These are phyloP conservation scores for Apiospora pterosperma DNA, from an alignment of 2,329 filamentous ascomycete genomes.

Conservation along the genomic window DNA sequence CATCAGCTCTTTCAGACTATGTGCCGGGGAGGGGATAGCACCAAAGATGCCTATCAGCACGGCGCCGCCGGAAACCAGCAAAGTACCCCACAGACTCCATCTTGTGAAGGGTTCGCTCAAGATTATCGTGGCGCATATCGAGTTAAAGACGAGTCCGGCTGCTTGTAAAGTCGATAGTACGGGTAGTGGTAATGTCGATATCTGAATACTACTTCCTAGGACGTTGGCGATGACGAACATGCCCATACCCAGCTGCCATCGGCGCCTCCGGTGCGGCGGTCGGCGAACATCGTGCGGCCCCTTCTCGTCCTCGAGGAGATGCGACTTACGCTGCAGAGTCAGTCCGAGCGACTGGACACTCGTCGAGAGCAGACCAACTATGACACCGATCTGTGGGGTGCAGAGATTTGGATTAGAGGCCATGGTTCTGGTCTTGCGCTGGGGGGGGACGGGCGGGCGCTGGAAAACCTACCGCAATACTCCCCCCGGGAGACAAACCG, in stretches of 20 bases:
- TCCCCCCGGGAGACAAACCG: constrained; percentile 74
- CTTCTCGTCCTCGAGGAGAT: constrained; percentile 96
- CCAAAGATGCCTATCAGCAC: constrained; percentile 91
- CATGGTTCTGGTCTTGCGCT: not conserved
- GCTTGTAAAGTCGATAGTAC: constrained; percentile 94
- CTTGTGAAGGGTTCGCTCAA: constrained; percentile 90
- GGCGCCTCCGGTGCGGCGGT: constrained; percentile 82
- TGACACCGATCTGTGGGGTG: constrained; percentile 70
- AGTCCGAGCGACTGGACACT: constrained; percentile 93
- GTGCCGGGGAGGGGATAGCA: constrained; percentile 87
- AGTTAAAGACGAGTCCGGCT: constrained; percentile 96
- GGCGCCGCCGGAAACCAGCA: constrained; percentile 85
- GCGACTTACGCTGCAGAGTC: constrained; percentile 95
- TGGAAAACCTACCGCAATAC: constrained; percentile 62
- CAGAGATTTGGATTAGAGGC: constrained; percentile 16
- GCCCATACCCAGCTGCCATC: constrained; percentile 97
- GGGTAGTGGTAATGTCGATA: constrained; percentile 89
- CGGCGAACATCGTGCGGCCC: constrained; percentile 71
- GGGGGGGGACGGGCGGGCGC: not conserved
- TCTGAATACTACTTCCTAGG: constrained; percentile 93
- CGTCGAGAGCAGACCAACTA: constrained; percentile 90
- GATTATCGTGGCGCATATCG: constrained; percentile 91
- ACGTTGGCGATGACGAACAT: constrained; percentile 97
- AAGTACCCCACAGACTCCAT: constrained; percentile 86
- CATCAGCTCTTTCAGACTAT: constrained; percentile 80